Evolutionary conservation across 192 early-diverging fungal genomes (phyloP).

Genomic region (Podila clonocystis): DNA sequence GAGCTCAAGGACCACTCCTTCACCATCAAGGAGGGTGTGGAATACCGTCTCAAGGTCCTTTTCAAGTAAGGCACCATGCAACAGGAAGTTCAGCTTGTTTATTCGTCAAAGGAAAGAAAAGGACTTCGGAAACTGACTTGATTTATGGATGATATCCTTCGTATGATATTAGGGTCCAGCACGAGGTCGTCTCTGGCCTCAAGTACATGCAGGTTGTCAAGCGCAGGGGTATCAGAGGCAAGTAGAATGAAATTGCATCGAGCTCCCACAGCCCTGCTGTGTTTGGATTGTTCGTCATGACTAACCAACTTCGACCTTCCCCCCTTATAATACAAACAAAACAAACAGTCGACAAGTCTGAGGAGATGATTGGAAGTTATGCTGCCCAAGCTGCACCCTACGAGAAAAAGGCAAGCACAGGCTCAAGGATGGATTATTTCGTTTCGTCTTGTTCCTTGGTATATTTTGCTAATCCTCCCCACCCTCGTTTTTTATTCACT

Average conservation of each 20-base stretch:
- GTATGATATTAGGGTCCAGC: slow-evolving; percentile 70
- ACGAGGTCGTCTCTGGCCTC: slow-evolving; percentile 94
- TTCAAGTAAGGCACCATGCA: slow-evolving; percentile 70
- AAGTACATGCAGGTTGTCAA: slow-evolving; percentile 96
- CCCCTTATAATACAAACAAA: neutral
- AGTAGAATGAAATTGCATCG: neutral
- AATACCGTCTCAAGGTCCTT: slow-evolving; percentile 91
- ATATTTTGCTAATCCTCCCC: neutral
- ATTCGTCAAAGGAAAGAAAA: neutral
- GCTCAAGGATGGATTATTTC: neutral
- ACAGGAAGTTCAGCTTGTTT: neutral
- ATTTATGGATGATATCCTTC: neutral
- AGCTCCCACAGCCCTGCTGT: neutral
- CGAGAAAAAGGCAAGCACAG: slow-evolving; percentile 75
- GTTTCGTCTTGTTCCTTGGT: neutral
- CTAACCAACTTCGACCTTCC: neutral
- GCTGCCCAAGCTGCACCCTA: slow-evolving; percentile 82
- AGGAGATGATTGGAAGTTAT: slow-evolving; percentile 98
- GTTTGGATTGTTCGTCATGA: neutral
- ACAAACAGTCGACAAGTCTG: slow-evolving; percentile 82
- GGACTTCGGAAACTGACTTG: neutral
- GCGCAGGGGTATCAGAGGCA: slow-evolving; percentile 67
- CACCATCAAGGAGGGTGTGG: slow-evolving; percentile 95
- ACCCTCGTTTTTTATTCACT: neutral
- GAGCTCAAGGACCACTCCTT: slow-evolving; percentile 77